A percentile compares a stretch with the other conserved stretches of the same genome.
phyloP scores from a whole-genome alignment of 1,284 basidiomycete genomes.

The Malassezia vespertilionis region DNA sequence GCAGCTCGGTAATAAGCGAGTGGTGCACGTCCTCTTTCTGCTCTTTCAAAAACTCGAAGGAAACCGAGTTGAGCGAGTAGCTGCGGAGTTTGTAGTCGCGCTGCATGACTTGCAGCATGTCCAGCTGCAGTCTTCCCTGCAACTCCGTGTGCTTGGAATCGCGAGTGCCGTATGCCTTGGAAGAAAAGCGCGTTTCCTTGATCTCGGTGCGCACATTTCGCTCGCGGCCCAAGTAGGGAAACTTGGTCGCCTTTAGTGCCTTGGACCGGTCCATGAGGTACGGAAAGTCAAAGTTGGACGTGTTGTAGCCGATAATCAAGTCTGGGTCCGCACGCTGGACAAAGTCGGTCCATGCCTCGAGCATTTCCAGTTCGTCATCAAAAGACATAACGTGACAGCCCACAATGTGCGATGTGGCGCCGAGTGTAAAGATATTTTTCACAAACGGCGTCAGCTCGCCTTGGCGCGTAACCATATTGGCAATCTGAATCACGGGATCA shows the following conservation, averaged over 20 bases:
- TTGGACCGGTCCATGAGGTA: constrained; percentile 46
- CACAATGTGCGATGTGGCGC: constrained; percentile 44
- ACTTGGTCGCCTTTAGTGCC: constrained; percentile 37
- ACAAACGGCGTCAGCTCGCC: constrained; percentile 43
- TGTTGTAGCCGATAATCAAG: constrained; percentile 47
- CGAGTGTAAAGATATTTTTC: constrained; percentile 46
- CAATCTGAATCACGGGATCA: constrained; percentile 47
- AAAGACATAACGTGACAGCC: constrained; percentile 43
- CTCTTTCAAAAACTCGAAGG: constrained; percentile 45
- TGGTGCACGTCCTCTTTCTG: constrained; percentile 47
- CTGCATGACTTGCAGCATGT: constrained; percentile 48
- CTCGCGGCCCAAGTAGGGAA: constrained; percentile 44
- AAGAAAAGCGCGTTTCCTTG: constrained; percentile 47
- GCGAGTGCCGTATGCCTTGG: constrained; percentile 46
- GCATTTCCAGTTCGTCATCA: constrained; percentile 38
- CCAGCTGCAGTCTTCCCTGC: constrained; percentile 45
- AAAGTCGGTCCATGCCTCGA: constrained; percentile 43
- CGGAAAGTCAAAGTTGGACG: constrained; percentile 46
- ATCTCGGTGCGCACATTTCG: constrained; percentile 38
- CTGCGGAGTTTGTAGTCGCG: constrained; percentile 46
- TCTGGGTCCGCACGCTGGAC: constrained; percentile 44
- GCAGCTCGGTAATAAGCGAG: constrained; percentile 46
- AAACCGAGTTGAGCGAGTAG: constrained; percentile 46
- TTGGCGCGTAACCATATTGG: constrained; percentile 47
- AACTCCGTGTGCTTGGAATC: constrained; percentile 46